phyloP scores from a whole-genome alignment of 768 basidiomycete species.

The Serendipita sp. region DNA sequence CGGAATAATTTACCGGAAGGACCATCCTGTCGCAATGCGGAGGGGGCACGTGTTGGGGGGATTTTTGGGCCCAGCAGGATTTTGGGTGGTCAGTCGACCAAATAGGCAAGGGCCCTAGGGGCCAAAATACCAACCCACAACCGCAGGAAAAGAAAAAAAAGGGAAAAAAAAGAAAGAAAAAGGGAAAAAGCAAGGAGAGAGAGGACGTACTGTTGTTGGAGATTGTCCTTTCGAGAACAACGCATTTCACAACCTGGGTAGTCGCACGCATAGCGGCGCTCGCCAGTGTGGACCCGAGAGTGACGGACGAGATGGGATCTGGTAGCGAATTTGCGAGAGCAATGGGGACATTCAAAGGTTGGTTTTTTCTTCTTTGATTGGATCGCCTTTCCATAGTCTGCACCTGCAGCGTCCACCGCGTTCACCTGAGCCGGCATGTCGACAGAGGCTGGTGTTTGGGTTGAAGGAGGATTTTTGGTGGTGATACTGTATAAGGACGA shows the following conservation, averaged over 20 bases:
- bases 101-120: too few relatives aligned
- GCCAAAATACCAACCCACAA: too few relatives aligned
- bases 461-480: too few relatives aligned
- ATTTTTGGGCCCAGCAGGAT: neutral
- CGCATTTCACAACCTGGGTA: conserved; percentile 90
- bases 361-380: conserved; percentile 2
- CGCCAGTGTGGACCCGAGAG: conserved; percentile 79
- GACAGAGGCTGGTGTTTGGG: too few relatives aligned
- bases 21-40: neutral
- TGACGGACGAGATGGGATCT: conserved; percentile 80
- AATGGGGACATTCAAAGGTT: conserved; percentile 35
- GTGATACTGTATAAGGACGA: too few relatives aligned
- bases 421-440: too few relatives aligned
- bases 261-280: conserved; percentile 82
- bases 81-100: neutral
- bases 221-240: conserved; percentile 80
- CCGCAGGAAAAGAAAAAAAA: neutral
- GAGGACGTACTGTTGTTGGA: conserved; percentile 41
- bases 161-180: neutral
- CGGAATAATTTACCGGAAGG: neutral
- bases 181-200: neutral
- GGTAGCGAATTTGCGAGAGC: conserved; percentile 69
- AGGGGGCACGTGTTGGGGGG: neutral
- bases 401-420: too few relatives aligned
- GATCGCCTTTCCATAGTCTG: too few relatives aligned